Base-by-base conservation (phyloP, 768 basidiomycete species). In the Dictyophora rubrovolvata region DNA sequence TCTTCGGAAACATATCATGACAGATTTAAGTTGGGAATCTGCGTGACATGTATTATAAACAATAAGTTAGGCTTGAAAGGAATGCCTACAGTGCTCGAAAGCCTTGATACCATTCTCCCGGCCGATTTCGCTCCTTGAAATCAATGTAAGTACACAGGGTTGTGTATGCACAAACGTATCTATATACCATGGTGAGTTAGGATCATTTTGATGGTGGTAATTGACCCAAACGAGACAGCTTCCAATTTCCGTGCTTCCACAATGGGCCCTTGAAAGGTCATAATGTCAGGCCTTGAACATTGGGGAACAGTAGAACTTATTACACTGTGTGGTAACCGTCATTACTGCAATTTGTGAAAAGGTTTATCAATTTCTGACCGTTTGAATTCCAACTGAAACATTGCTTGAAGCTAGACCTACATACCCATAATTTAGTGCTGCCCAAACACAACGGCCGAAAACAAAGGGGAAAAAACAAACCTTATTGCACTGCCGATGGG, bases 21-120 rank as follows among this genome's bases (percentile, higher is more conserved):
- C 79, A 1, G 89, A 90, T 71, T 91, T 93, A 74, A 83, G 87
- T 69, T 92, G 89, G 2, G 89, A 81, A 71, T 93, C 89, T 92
- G 66, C 22, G 21, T n/a, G 18, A 34, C 2, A 18, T 42, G 7
- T 17, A 50, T 16, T n/a, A 35, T 49, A 46, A 50, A 21, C 14
- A 48, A 37, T 23, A 35, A 22, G 52, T 12, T 22, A 37, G 14
- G 33, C 53, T 22, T 7, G 23, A 12, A 1, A 48, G 20, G 21
- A 55, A 14, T 16, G 50, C 87, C 60, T 61, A 89, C 89, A 92
- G 61, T 85, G 78, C 68, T 88, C 81, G 54, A 85, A 81, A 16
- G 89, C 88, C 67, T 92, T 90, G 4, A 87, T 59, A 1, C 91
- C 91, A 63, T 93, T 93, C 67, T 93, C 91, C 59, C 91, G 72